Base-by-base conservation (phyloP, 768 basidiomycete genomes). In the Lactarius hatsudake region DNA sequence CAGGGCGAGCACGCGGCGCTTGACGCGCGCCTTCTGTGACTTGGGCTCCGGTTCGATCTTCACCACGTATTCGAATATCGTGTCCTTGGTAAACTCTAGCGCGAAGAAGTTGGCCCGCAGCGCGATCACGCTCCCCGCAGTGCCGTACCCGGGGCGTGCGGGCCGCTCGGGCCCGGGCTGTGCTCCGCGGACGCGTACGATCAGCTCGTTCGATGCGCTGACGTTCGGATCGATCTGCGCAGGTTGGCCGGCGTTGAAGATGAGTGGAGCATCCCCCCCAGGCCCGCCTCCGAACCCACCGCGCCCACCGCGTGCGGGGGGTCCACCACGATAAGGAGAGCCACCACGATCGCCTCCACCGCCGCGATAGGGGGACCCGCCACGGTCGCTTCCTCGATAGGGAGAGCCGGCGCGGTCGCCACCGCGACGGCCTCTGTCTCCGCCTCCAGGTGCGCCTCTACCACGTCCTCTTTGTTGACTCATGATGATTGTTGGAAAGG, bases 81-180 rank as follows among this genome's bases (percentile, higher is more conserved):
- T 76, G 0, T 79, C 78, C 2, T 81, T 80, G n/a, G 51, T 17
- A 53, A 83, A 71, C 38, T 73, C 79, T 13, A 89, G 71, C 0
- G 85, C 72, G 73, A 88, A 88, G 76, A 88, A 88, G 72, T 89
- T 90, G 26, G 87, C 80, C 1, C 89, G 81, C 18, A 89, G 74
- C 0, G 74, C 81, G 69, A 86, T 80, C 2, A 55, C 69, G 23
- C 0, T 79, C 69, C 10, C 61, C 81, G 82, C 1, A 76, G 73
- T 28, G 28, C 71, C 71, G 32, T 64, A 71, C 1, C 70, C 70
- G 3, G 70, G 70, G 7, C 70, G 70, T 4, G 65, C 55, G n/a
- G 68, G 70, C 2, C 70, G 54, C 12, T 69, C 70, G 7, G 70
- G 70, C 0, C 70, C 70, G 8, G 58, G 40, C 12, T 54, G 48